phyloP scores from a whole-genome alignment of 1,139 yeast species.

The Magnusiomyces fungicola region DNA sequence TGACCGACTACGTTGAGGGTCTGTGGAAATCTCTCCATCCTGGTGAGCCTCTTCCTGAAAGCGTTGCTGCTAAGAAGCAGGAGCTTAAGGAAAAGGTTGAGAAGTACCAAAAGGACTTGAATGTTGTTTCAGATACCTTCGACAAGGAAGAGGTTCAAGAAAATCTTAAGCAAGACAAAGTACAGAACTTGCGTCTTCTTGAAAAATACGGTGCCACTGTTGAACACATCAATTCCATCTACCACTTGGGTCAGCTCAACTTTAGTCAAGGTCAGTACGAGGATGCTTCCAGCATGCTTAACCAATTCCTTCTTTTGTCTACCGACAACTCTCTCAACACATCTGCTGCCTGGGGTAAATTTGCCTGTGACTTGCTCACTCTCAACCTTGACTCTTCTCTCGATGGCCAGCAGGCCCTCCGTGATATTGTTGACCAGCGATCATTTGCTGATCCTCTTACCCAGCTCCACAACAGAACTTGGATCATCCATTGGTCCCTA shows the following conservation, averaged over 20 bases:
- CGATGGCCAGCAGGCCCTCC: slow-evolving; percentile 45
- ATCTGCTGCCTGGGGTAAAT: slow-evolving; percentile 58
- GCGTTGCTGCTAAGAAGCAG: slow-evolving; percentile 36
- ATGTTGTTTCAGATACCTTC: slow-evolving; percentile 41
- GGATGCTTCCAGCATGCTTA: slow-evolving; percentile 48
- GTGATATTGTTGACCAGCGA: slow-evolving; percentile 51
- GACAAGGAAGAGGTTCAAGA: slow-evolving; percentile 41
- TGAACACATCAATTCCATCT: slow-evolving; percentile 44
- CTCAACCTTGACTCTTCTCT: slow-evolving; percentile 45
- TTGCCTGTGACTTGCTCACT: slow-evolving; percentile 50
- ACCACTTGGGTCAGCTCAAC: slow-evolving; percentile 51
- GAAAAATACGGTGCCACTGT: slow-evolving; percentile 39
- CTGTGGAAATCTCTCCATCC: slow-evolving; percentile 39
- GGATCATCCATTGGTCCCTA: slow-evolving; percentile 60
- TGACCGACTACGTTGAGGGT: slow-evolving; percentile 43
- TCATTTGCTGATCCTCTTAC: slow-evolving; percentile 45
- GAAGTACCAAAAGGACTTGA: slow-evolving; percentile 34
- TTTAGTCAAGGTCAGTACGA: slow-evolving; percentile 54
- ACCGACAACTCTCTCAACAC: slow-evolving; percentile 42
- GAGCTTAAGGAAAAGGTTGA: slow-evolving; percentile 37
- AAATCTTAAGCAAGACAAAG: slow-evolving; percentile 48
- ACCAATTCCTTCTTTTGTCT: slow-evolving; percentile 48
- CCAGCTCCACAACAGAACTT: slow-evolving; percentile 53
- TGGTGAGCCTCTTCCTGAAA: slow-evolving; percentile 24
- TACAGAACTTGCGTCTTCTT: slow-evolving; percentile 42